Percentiles rank a stretch among this genome's conserved stretches.
Conservation (phyloP, 257 asterid species). For the Haberlea rhodopensis region DNA sequence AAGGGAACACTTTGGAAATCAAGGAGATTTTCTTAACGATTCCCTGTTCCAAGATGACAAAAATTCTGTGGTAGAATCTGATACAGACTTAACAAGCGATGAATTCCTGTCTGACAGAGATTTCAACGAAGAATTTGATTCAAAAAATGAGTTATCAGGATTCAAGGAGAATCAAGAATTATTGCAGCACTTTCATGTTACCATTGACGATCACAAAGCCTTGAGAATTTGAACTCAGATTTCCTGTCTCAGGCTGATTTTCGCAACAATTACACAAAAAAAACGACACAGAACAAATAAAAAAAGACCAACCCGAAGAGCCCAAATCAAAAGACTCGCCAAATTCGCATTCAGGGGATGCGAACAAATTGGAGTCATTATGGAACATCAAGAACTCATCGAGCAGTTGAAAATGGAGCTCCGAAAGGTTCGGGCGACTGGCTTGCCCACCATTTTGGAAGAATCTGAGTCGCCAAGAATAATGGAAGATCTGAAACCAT, state of each 20-base stretch:
- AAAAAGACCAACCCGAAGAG: conserved; percentile 31
- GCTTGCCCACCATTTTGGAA: conserved; percentile 86
- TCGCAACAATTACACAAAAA: conserved; percentile 24
- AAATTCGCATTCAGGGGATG: conserved; percentile 33
- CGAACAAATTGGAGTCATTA: conserved; percentile 60
- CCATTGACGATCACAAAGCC: conserved; percentile 29
- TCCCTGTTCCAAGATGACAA: conserved; percentile 20
- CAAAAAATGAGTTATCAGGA: conserved; percentile 29
- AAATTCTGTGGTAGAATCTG: conserved; percentile 30
- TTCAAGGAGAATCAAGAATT: conserved; percentile 36
- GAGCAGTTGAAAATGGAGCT: conserved; percentile 92
- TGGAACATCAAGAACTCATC: conserved; percentile 97
- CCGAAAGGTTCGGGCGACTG: conserved; percentile 68
- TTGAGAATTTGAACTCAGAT: conserved; percentile 15
- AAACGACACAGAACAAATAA: background rate
- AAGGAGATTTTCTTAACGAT: conserved; percentile 25
- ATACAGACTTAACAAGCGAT: conserved; percentile 40
- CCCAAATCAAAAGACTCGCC: conserved; percentile 32
- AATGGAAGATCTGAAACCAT: conserved; percentile 74
- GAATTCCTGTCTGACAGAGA: conserved; percentile 63
- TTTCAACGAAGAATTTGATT: conserved; percentile 40
- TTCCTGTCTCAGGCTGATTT: conserved; percentile 45
- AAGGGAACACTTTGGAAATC: background rate
- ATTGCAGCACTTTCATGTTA: conserved; percentile 13
- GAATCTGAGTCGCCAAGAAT: conserved; percentile 80